Conservation (phyloP, 2,329 filamentous ascomycete genomes). For the Drechmeria coniospora region DNA sequence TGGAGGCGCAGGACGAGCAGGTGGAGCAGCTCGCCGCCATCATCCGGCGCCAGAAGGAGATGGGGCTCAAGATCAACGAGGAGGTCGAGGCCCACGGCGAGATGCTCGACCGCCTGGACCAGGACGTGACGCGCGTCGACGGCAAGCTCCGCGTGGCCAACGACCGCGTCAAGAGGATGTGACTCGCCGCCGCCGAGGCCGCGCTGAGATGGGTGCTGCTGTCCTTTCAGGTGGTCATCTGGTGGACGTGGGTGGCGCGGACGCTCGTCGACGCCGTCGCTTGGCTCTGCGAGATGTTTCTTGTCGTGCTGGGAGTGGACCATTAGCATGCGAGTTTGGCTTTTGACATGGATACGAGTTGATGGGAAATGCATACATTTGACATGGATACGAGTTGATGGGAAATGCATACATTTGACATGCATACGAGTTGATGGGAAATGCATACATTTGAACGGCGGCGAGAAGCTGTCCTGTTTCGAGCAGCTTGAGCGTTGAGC, state of each 20-base stretch:
- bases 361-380: no score
- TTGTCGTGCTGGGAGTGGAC: slow-evolving; percentile 13
- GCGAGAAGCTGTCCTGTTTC: no score
- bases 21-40: slow-evolving; percentile 53
- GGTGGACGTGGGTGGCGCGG: slow-evolving; percentile 14
- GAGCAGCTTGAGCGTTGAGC: no score
- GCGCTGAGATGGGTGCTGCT: slow-evolving; percentile 14
- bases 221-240: slow-evolving; percentile 14
- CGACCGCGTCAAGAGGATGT: slow-evolving; percentile 53
- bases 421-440: no score
- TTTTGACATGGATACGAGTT: no score
- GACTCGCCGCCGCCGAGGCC: slow-evolving; percentile 16
- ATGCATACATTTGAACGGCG: no score
- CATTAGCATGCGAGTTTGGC: no score
- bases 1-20: slow-evolving; percentile 60
- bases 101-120: slow-evolving; percentile 51
- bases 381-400: no score
- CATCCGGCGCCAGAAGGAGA: slow-evolving; percentile 58
- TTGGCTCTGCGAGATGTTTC: slow-evolving; percentile 14
- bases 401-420: no score
- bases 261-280: slow-evolving; percentile 9
- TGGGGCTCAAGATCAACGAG: slow-evolving; percentile 60
- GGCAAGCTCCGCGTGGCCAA: slow-evolving; percentile 62
- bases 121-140: slow-evolving; percentile 49
- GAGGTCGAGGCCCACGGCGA: slow-evolving; percentile 59